phyloP scores from a whole-genome alignment of 2,329 filamentous ascomycete genomes.

The Aureobasidium vineae region DNA sequence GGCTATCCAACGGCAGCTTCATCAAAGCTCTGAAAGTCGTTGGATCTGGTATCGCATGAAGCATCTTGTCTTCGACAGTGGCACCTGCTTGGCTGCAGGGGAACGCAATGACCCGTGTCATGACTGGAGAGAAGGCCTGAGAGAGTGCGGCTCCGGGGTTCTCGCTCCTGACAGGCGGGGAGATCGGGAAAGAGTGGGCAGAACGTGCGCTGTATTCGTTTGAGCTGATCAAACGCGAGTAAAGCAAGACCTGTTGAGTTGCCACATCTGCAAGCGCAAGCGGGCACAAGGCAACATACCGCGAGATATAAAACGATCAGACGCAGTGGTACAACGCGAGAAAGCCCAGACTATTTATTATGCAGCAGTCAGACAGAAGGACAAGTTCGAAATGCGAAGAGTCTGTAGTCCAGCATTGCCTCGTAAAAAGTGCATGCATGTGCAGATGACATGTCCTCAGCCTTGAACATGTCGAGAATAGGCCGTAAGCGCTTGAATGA shows the following conservation, averaged over 20 bases:
- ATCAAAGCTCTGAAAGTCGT: conserved; percentile 13
- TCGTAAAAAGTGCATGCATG: conserved; percentile 23
- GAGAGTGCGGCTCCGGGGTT: background rate
- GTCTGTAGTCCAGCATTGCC: conserved; percentile 13
- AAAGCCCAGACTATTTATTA: background rate
- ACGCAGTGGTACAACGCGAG: background rate
- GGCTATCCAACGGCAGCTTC: conserved; percentile 8
- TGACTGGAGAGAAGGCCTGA: conserved; percentile 16
- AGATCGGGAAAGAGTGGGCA: background rate
- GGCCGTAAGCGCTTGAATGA: background rate
- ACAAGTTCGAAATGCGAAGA: background rate
- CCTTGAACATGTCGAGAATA: background rate
- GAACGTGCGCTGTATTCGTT: conserved; percentile 22
- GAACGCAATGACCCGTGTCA: conserved; percentile 3
- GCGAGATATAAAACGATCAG: background rate
- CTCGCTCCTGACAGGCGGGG: conserved; percentile 14
- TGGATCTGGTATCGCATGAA: conserved; percentile 24
- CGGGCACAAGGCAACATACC: conserved; percentile 17
- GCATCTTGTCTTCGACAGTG: conserved; percentile 2
- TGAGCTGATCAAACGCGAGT: conserved; percentile 21
- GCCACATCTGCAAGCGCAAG: conserved; percentile 11
- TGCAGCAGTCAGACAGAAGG: conserved; percentile 18
- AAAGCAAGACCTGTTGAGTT: conserved; percentile 17
- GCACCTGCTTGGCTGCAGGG: conserved; percentile 21
- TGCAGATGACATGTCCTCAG: conserved; percentile 20